Percentiles rank a stretch among this genome's conserved stretches.
These are phyloP conservation scores for Tricholoma matsutake DNA, from an alignment of 768 basidiomycete genomes.

Conservation along the genomic window DNA sequence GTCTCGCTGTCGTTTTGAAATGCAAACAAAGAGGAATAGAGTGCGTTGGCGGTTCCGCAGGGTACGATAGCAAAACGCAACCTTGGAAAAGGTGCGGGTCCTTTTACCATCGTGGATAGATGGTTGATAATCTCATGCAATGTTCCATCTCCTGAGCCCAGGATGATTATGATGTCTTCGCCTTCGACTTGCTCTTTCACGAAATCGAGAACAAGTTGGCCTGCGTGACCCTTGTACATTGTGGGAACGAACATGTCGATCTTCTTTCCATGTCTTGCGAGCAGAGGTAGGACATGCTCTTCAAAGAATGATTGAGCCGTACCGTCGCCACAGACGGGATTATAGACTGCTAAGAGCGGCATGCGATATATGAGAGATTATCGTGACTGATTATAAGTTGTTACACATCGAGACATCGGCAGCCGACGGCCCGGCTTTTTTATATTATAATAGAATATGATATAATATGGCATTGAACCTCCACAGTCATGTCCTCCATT, in stretches of 20 bases:
- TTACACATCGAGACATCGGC: too few relatives aligned
- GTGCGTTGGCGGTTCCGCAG: conserved; percentile 90
- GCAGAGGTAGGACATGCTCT: conserved; percentile 61
- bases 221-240: conserved; percentile 51
- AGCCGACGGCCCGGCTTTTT: too few relatives aligned
- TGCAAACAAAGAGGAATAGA: conserved; percentile 77
- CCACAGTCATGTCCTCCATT: conserved; percentile 3
- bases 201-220: conserved; percentile 39
- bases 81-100: conserved; percentile 16
- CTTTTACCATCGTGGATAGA: conserved; percentile 32
- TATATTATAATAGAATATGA: too few relatives aligned
- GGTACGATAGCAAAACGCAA: conserved; percentile 59
- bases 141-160: conserved; percentile 90
- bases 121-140: conserved; percentile 83
- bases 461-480: not conserved
- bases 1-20: conserved; percentile 27
- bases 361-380: conserved; percentile 26
- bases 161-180: conserved; percentile 44
- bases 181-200: conserved; percentile 24
- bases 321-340: conserved; percentile 68
- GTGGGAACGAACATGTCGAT: conserved; percentile 48
- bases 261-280: conserved; percentile 38
- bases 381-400: too few relatives aligned
- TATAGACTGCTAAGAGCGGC: conserved; percentile 65
- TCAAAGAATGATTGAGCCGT: conserved; percentile 55